Conservation (phyloP, 768 basidiomycete species). For the Suillus paluster region DNA sequence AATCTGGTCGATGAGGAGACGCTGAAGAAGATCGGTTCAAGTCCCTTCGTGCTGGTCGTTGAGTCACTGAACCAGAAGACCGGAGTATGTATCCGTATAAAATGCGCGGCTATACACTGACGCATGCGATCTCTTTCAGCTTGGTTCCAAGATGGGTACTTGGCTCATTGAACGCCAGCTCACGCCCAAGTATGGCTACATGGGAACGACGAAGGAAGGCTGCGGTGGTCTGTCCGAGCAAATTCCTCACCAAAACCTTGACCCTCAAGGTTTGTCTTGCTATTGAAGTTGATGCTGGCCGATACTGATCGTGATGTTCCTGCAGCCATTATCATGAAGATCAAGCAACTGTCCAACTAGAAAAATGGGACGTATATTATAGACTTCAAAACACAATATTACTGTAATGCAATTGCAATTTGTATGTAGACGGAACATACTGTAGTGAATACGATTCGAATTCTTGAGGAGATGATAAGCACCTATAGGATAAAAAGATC, state of each 20-base stretch:
- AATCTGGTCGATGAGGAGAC: constrained; percentile 84
- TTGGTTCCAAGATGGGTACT: constrained; percentile 84
- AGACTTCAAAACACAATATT: constrained; percentile 3
- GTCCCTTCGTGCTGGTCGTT: constrained; percentile 81
- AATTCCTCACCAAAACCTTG: constrained; percentile 82
- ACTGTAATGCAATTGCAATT: constrained; percentile 5
- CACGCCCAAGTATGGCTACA: constrained; percentile 81
- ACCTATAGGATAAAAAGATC: constrained; percentile 4
- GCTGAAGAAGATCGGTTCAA: constrained; percentile 72
- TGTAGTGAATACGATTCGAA: background rate
- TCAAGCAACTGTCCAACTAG: constrained; percentile 41
- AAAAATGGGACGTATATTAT: constrained; percentile 7
- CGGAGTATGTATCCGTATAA: constrained; percentile 46
- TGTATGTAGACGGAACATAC: background rate
- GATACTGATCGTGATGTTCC: background rate
- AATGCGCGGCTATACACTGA: background rate
- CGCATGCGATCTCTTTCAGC: constrained; percentile 35
- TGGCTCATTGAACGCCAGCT: constrained; percentile 85
- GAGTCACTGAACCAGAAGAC: constrained; percentile 92
- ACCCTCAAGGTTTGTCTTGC: constrained; percentile 65
- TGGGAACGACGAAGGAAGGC: constrained; percentile 79
- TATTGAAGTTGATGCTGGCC: background rate
- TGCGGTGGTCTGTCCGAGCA: constrained; percentile 82
- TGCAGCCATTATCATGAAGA: constrained; percentile 51
- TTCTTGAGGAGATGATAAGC: background rate